Conservation (phyloP, 768 basidiomycete genomes). For the Infundibulicybe gibba region DNA sequence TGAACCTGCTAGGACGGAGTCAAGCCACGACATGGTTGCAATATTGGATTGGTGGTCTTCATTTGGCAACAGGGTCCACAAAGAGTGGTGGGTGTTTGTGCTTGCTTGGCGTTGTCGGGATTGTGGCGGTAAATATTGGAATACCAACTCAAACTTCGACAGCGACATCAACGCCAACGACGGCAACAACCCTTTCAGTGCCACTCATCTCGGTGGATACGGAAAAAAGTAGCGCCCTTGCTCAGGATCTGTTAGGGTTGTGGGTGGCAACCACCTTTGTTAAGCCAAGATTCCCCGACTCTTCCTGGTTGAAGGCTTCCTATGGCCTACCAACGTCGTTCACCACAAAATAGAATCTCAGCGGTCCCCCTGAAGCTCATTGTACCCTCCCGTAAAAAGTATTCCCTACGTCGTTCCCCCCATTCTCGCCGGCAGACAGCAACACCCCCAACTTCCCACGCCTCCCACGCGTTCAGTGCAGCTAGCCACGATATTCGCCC, state of each 20-base stretch:
- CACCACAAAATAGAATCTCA: conserved; percentile 34
- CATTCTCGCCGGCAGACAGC: conserved; percentile 31
- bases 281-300: neutral
- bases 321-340: conserved; percentile 44
- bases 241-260: no score
- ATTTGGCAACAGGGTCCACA: no score
- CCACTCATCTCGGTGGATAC: no score
- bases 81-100: conserved; percentile 12
- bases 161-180: conserved; percentile 18
- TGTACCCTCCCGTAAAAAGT: conserved; percentile 33
- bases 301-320: conserved; percentile 22
- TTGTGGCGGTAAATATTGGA: conserved; percentile 33
- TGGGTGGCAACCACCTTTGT: no score
- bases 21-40: no score
- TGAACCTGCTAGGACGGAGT: no score
- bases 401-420: conserved; percentile 25
- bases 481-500: conserved; percentile 34
- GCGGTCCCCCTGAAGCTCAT: conserved; percentile 31
- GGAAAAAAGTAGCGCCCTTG: no score
- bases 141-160: conserved; percentile 24
- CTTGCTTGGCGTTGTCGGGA: conserved; percentile 26
- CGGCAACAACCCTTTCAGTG: no score
- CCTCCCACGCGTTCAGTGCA: conserved; percentile 28
- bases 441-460: conserved; percentile 30
- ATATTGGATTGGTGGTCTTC: no score